phyloP scores from a whole-genome alignment of 768 basidiomycete genomes.

The Psilocybe sp. region DNA sequence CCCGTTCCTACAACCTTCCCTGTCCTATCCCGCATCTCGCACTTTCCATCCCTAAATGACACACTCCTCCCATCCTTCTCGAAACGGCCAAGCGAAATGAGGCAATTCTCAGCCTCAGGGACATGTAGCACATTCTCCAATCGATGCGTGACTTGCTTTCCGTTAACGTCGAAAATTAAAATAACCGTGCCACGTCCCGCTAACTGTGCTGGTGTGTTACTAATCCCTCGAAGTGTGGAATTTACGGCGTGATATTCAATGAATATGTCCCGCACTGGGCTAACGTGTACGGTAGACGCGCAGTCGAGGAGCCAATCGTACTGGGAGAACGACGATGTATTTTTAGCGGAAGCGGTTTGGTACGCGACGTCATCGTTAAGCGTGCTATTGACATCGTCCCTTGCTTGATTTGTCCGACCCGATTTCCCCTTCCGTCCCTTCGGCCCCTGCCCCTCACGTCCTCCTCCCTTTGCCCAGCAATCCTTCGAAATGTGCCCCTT shows the following conservation, averaged over 20 bases:
- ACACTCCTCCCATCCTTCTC: constrained; percentile 16
- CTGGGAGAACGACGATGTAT: constrained; percentile 8
- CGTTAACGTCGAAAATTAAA: constrained; percentile 15
- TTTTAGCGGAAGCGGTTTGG: not conserved
- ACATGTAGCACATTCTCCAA: constrained; percentile 17
- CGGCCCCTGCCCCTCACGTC: constrained; percentile 30
- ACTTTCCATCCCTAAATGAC: constrained; percentile 4
- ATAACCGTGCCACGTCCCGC: constrained; percentile 14
- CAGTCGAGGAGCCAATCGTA: constrained; percentile 18
- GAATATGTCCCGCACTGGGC: constrained; percentile 11
- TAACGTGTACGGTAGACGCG: constrained; percentile 16
- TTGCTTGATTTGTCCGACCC: constrained; percentile 8
- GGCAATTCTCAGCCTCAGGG: constrained; percentile 18
- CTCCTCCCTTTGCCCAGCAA: constrained; percentile 26
- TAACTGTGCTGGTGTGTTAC: no score
- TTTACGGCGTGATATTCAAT: constrained; percentile 9
- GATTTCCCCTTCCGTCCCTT: constrained; percentile 12
- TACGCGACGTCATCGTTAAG: constrained; percentile 7
- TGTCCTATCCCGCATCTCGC: constrained; percentile 7
- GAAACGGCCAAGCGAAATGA: constrained; percentile 17
- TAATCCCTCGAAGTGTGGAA: not conserved
- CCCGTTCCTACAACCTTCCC: constrained; percentile 12
- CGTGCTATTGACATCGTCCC: not conserved
- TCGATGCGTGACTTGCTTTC: constrained; percentile 11
- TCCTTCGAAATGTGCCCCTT: constrained; percentile 23